Percentiles rank a stretch among this genome's conserved stretches.
Evolutionary conservation across 2,329 filamentous ascomycete species (phyloP).

Genomic region (Colletotrichum cereale): DNA sequence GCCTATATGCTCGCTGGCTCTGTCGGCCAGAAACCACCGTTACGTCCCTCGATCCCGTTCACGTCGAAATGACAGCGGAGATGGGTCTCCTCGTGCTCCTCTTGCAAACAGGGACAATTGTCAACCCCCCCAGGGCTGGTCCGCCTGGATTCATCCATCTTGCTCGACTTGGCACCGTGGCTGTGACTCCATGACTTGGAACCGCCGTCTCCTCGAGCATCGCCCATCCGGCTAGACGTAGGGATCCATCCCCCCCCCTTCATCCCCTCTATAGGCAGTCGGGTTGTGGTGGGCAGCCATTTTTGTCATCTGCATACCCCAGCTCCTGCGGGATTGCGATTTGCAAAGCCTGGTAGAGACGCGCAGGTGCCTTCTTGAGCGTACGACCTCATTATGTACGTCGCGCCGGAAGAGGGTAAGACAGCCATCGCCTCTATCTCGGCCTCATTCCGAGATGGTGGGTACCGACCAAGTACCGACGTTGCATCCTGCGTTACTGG

Average conservation of each 20-base stretch:
- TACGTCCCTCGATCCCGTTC: not conserved
- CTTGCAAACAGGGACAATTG: not conserved
- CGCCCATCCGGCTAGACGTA: not conserved
- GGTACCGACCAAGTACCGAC: slow-evolving; percentile 35
- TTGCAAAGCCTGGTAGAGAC: not conserved
- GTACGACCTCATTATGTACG: slow-evolving; percentile 2
- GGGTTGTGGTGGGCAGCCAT: not conserved
- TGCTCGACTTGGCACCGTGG: not conserved
- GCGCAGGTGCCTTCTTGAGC: not conserved
- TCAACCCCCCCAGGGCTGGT: not conserved
- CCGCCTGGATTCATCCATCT: not conserved
- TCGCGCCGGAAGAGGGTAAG: not conserved
- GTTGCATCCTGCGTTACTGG: slow-evolving; percentile 23
- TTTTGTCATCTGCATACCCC: not conserved
- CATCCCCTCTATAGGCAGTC: not conserved
- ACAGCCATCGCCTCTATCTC: slow-evolving; percentile 18
- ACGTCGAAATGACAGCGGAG: not conserved
- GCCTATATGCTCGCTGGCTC: too few relatives aligned
- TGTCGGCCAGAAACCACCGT: not conserved
- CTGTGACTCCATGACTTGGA: not conserved
- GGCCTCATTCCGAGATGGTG: slow-evolving; percentile 37
- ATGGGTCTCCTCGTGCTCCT: not conserved
- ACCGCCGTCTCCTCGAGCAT: not conserved
- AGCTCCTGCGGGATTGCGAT: not conserved
- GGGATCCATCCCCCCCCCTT: not conserved